A percentile compares a stretch with the other conserved stretches of the same genome.
Conservation (phyloP, 768 basidiomycete species). For the Auricularia sp. region DNA sequence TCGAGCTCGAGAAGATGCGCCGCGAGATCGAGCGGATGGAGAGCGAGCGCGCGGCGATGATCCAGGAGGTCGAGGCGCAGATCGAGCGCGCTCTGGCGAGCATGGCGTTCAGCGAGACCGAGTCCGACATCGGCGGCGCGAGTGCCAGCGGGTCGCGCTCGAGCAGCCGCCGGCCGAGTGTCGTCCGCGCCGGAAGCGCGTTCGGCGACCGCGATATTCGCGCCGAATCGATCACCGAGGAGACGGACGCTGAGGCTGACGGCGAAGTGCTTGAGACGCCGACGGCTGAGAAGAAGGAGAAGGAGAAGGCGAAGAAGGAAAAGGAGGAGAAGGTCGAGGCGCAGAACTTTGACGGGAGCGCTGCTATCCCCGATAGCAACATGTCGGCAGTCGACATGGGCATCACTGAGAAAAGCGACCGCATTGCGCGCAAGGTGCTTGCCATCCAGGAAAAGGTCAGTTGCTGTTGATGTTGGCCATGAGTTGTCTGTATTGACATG, state of each 20-base stretch:
- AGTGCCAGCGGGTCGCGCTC: conserved; percentile 43
- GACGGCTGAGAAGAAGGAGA: conserved; percentile 35
- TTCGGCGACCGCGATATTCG: conserved; percentile 9
- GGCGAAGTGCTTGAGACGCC: conserved; percentile 16
- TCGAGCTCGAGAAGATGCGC: conserved; percentile 79
- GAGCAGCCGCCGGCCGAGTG: conserved; percentile 52
- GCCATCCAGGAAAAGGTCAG: conserved; percentile 86
- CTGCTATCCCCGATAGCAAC: conserved; percentile 58
- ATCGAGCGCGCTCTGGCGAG: conserved; percentile 79
- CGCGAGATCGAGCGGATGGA: conserved; percentile 83
- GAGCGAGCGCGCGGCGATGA: conserved; percentile 76
- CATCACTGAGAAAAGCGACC: conserved; percentile 76
- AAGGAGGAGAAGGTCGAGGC: conserved; percentile 31
- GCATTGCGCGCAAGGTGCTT: conserved; percentile 77
- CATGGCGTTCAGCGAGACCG: conserved; percentile 67
- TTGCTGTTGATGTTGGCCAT: neutral
- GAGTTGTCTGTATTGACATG: conserved; percentile 1
- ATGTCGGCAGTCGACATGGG: conserved; percentile 83
- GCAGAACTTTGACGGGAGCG: conserved; percentile 58
- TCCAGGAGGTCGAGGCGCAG: conserved; percentile 87
- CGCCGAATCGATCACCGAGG: neutral
- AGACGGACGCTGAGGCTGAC: conserved; percentile 22
- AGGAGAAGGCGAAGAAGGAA: conserved; percentile 49
- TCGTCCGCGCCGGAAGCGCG: conserved; percentile 45
- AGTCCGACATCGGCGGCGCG: conserved; percentile 34